Base-by-base conservation (phyloP, 768 basidiomycete species). In the Dioszegia crocea region DNA sequence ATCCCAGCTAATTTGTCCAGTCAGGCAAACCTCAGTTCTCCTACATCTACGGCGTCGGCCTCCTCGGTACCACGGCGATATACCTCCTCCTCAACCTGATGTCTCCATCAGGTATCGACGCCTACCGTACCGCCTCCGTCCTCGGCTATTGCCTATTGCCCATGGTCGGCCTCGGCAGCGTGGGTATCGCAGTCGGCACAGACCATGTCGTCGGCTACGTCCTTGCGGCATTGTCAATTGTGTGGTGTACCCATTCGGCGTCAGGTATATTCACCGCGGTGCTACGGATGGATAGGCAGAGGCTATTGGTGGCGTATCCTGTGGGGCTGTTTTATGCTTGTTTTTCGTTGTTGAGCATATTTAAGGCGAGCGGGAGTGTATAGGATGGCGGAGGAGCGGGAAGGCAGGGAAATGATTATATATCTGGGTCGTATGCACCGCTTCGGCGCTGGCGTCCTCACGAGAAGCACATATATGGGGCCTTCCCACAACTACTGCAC, bases 11-110 rank as follows among this genome's bases (percentile, higher is more conserved):
- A 14, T 33, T 33, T 21, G 3, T n/a, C n/a, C 67, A 99, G 96
- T 96, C 94, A 5, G 96, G 96, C 59, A 97, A 96, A 80, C 89
- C 90, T 3, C 96, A 98, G 75, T 99, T 99, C 78, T 91, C 89
- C 48, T 98, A 97, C 77, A 98, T 98, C 59, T 99, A 99, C 76
- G 96, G 94, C 36, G 89, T 99, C 63, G 94, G 88, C 53, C 83
- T 97, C n/a, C 84, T 98, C 67, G 96, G 96, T 53, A 91, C 88
- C 6, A 83, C 84, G 12, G 90, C 91, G 26, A 86, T 98, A 74
- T 97, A 98, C 81, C 84, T 86, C 52, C 86, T 99, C 59, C 84
- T 99, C 63, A 98, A 99, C 76, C 82, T 97, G 64, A 98, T 99
- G 96, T 91, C 91, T 26, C 88, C 90, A 78, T 84, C 85, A 53